Evolutionary conservation across 2,329 filamentous ascomycete species (phyloP).

Genomic region (Dothistroma septosporum): DNA sequence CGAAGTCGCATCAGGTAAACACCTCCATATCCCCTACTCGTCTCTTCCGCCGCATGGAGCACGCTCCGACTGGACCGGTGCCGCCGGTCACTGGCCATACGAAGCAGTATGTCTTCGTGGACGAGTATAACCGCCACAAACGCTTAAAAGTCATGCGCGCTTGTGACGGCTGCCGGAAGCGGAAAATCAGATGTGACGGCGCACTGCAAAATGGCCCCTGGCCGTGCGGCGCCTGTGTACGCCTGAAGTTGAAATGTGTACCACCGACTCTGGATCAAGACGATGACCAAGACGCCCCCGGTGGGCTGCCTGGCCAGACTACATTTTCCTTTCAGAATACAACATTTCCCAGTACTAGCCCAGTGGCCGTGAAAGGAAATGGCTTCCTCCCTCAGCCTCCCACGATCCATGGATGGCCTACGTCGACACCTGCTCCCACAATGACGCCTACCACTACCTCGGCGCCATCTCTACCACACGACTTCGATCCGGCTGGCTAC

Average conservation of each 20-base stretch:
- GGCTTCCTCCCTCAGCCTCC: constrained; percentile 11
- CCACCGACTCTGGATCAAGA: constrained; percentile 79
- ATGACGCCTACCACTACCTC: constrained; percentile 15
- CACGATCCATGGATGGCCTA: constrained; percentile 21
- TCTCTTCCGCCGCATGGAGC: constrained; percentile 15
- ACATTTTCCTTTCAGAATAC: constrained; percentile 32
- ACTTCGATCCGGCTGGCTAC: constrained; percentile 14
- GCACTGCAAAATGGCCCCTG: constrained; percentile 88
- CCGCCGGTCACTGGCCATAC: constrained; percentile 66
- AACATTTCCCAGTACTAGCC: constrained; percentile 17
- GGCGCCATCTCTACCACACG: constrained; percentile 16
- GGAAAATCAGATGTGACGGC: constrained; percentile 98
- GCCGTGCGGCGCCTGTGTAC: constrained; percentile 91
- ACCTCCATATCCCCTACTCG: constrained; percentile 7
- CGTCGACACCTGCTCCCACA: constrained; percentile 6
- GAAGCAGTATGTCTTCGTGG: constrained; percentile 98
- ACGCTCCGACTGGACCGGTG: constrained; percentile 28
- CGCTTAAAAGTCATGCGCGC: constrained; percentile 96
- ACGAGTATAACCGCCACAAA: constrained; percentile 98
- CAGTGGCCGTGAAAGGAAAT: constrained; percentile 14
- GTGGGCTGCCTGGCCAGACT: constrained; percentile 23
- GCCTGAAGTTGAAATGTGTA: constrained; percentile 88
- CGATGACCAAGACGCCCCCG: constrained; percentile 42
- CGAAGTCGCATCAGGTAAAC: constrained; percentile 10
- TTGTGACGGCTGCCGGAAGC: constrained; percentile 87